Conservation (phyloP, 352 stramenopile genomes). For the Lagenidium sp. region DNA sequence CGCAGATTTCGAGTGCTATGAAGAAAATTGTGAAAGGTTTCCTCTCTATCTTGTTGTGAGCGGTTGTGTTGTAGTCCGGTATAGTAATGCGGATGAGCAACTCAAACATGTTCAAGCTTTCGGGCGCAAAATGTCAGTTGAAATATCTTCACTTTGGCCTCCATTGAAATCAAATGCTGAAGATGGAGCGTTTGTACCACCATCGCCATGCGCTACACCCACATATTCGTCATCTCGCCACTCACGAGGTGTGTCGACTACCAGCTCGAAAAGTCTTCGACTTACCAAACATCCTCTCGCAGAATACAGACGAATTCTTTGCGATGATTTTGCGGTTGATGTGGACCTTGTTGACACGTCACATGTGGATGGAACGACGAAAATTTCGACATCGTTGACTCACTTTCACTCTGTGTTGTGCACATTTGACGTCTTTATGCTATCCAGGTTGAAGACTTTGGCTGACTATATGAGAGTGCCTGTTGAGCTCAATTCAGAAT, state of each 20-base stretch:
- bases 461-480: constrained; percentile 9
- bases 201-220: constrained; percentile 12
- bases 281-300: too few species aligned
- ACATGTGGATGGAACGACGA: constrained; percentile 27
- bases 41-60: constrained; percentile 45
- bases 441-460: constrained; percentile 13
- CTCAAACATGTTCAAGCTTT: constrained; percentile 51
- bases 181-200: constrained; percentile 1
- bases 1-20: not conserved
- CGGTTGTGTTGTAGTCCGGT: constrained; percentile 48
- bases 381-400: constrained; percentile 44
- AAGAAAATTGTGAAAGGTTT: not conserved
- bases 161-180: constrained; percentile 23
- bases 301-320: constrained; percentile 47
- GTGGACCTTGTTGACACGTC: constrained; percentile 50
- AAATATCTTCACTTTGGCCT: constrained; percentile 47
- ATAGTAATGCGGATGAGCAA: constrained; percentile 27
- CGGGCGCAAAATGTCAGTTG: constrained; percentile 60
- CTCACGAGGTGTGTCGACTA: not conserved
- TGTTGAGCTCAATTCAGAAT: too few species aligned
- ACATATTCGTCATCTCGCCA: constrained; percentile 10
- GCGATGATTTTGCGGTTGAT: constrained; percentile 66
- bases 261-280: not conserved
- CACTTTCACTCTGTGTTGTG: constrained; percentile 66
- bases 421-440: constrained; percentile 43